Evolutionary conservation across 1,139 yeast genomes (phyloP), one percentile per base, ranked within the genome.

Genomic region (Hemisphaericaspora subhashii): DNA sequence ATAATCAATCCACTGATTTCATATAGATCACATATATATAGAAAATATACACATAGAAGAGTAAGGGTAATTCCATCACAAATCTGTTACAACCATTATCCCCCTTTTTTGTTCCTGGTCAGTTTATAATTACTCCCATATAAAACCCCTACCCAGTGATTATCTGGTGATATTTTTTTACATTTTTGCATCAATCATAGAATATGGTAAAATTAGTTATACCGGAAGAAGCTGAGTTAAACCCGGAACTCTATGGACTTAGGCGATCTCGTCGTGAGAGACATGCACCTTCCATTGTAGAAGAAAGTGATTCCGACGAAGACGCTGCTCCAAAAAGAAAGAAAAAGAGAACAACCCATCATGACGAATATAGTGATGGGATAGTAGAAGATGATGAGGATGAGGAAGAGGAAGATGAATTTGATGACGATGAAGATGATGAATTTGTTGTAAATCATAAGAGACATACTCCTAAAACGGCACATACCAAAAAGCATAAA

Each of bases 201-300:
- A 21, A 5, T 10, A 42, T 43, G 48, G 46, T 44, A 16, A 46
- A 44, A 20, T 41, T 28, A 23, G 36, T 35, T 20, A 37, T 48
- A 33, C 65, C 71, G 3, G 67, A 70, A 33, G 81, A 75, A 42
- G 73, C 76, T 16, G 67, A 67, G 39, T 62, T 70, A 39, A 80
- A 88, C 60, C 98, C 98, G 2, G 96, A 88, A 61, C 74, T 92
- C 23, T 92, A 90, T 54, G 98, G 98, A 3, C 73, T 92, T 44
- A 79, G 98, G 58, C 77, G 98, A 52, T 86, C 95, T 24, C 83
- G 85, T 32, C 76, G 98, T 51, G 83, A 87, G 15, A 77, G 82
- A 48, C 57, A 60, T 17, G 62, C 62, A 13, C 70, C 74, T 3
- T 43, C 61, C n/a, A 48, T 68, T 6, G 53, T 58, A 25, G 80